Percentiles rank a stretch among this genome's conserved stretches.
These are phyloP conservation scores for Thraustotheca clavata DNA, from an alignment of 352 stramenopile genomes.

Conservation along the genomic window DNA sequence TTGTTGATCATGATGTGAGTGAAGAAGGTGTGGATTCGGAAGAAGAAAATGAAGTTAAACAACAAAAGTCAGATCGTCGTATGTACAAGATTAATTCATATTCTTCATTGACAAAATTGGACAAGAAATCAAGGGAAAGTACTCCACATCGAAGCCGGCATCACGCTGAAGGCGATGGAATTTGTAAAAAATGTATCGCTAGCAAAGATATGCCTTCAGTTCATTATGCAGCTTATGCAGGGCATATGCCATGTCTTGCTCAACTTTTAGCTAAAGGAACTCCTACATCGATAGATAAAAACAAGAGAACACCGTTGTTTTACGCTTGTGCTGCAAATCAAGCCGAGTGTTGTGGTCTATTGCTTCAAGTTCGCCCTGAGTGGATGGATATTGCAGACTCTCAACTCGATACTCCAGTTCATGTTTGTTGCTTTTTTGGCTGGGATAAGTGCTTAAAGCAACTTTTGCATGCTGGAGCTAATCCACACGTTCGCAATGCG, in stretches of 20 bases:
- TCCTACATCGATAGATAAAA: conserved; percentile 36
- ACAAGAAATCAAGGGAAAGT: conserved; percentile 33
- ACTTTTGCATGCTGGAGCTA: conserved; percentile 40
- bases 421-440: conserved; percentile 64
- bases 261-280: conserved; percentile 24
- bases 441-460: conserved; percentile 40
- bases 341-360: conserved; percentile 36
- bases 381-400: conserved; percentile 48
- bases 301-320: conserved; percentile 55
- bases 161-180: not conserved
- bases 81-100: conserved; percentile 64
- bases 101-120: conserved; percentile 46
- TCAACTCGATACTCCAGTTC: conserved; percentile 55
- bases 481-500: conserved; percentile 51
- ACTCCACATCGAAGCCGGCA: not conserved
- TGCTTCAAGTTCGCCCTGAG: conserved; percentile 29
- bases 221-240: conserved; percentile 47
- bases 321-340: conserved; percentile 49
- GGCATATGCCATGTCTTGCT: conserved; percentile 34
- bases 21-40: conserved; percentile 32
- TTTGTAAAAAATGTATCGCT: conserved; percentile 33
- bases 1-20: conserved; percentile 51
- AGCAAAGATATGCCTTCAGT: conserved; percentile 47
- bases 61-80: not conserved
- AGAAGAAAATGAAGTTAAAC: conserved; percentile 3